Conservation (phyloP, 345 rosid genomes). For the Brassica incana region DNA sequence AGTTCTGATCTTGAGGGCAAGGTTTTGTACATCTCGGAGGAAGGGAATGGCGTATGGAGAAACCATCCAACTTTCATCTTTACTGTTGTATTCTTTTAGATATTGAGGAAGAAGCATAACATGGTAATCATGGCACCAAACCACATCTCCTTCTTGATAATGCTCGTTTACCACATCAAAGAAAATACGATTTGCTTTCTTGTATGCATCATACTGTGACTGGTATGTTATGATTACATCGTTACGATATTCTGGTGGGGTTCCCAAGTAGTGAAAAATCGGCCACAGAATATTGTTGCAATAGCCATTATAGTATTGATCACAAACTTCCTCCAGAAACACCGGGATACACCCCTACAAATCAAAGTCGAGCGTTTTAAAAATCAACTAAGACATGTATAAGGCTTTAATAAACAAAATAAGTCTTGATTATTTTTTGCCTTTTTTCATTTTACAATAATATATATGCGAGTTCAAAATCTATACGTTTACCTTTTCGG, state of each 20-base stretch:
- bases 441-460: background rate
- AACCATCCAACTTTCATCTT: slow-evolving; percentile 99
- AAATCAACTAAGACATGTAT: background rate
- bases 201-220: slow-evolving; percentile 92
- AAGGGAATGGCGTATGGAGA: slow-evolving; percentile 98
- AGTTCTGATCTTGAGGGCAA: slow-evolving; percentile 93
- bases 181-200: slow-evolving; percentile 93
- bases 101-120: slow-evolving; percentile 96
- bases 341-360: slow-evolving; percentile 92
- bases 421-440: background rate
- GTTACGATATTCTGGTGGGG: slow-evolving; percentile 96
- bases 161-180: slow-evolving; percentile 85
- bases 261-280: slow-evolving; percentile 90
- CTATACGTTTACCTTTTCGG: slow-evolving; percentile 59
- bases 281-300: slow-evolving; percentile 99
- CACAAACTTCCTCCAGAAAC: slow-evolving; percentile 93
- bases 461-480: background rate
- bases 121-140: slow-evolving; percentile 99
- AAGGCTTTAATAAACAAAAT: background rate
- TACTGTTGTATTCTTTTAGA: slow-evolving; percentile 67
- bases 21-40: slow-evolving; percentile 93
- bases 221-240: slow-evolving; percentile 87
- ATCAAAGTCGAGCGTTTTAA: background rate
- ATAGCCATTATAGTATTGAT: slow-evolving; percentile 95
- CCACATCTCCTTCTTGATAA: slow-evolving; percentile 94